These are phyloP conservation scores for Lactarius hatsudake DNA, from an alignment of 768 basidiomycete species.

Conservation along the genomic window DNA sequence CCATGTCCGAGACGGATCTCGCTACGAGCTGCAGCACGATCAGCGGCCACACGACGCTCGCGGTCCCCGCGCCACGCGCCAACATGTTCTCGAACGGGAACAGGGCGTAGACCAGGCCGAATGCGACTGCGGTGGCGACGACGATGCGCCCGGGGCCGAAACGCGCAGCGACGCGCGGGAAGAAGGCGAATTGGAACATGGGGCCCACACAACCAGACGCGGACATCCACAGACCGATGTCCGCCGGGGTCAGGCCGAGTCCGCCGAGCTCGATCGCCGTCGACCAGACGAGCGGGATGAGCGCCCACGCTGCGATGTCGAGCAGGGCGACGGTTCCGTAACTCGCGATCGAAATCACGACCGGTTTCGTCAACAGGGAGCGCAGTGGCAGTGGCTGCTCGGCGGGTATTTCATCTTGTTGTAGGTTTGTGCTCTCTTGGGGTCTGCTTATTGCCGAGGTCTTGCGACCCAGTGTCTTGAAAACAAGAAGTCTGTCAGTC, in stretches of 20 bases:
- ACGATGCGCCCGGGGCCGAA: neutral
- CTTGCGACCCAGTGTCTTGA: neutral
- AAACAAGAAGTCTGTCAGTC: neutral
- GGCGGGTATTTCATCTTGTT: too few relatives aligned
- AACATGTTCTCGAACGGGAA: conserved; percentile 31
- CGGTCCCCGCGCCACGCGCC: neutral
- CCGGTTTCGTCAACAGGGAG: neutral
- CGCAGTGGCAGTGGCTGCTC: neutral
- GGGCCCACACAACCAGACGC: neutral
- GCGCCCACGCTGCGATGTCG: neutral
- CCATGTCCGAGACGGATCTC: neutral
- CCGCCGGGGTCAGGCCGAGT: neutral
- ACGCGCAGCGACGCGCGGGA: neutral
- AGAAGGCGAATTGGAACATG: neutral
- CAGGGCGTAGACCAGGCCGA: conserved; percentile 4
- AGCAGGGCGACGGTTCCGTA: neutral
- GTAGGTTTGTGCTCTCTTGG: neutral
- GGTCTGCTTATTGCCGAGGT: neutral
- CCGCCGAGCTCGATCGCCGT: neutral
- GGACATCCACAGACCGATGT: conserved; percentile 2
- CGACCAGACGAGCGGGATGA: neutral
- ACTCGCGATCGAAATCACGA: neutral
- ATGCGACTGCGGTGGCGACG: neutral
- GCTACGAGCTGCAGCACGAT: neutral
- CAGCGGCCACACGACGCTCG: neutral